phyloP scores from a whole-genome alignment of 2,329 filamentous ascomycete species.

The Colletotrichum musicola region DNA sequence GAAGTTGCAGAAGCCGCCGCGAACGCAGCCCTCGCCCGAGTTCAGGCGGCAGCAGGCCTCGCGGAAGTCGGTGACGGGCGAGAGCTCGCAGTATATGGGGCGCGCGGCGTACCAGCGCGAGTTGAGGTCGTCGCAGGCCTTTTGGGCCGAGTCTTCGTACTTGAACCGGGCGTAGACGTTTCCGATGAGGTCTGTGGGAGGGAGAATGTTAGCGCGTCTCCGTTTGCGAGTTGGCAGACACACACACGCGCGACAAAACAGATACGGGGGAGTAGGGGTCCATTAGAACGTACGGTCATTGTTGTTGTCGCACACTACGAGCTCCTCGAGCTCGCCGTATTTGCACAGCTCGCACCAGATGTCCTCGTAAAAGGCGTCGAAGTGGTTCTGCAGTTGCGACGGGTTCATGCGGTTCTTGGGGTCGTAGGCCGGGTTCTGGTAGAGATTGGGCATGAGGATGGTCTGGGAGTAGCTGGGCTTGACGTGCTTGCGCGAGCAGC shows the following conservation, averaged over 20 bases:
- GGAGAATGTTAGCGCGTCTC: conserved; percentile 42
- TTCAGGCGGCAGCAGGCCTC: conserved; percentile 98
- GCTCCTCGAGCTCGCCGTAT: conserved; percentile 96
- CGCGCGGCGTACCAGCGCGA: conserved; percentile 96
- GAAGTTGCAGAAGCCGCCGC: conserved; percentile 99
- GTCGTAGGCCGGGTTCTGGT: conserved; percentile 98
- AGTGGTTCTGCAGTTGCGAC: conserved; percentile 97
- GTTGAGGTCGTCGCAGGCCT: conserved; percentile 94
- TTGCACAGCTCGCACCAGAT: conserved; percentile 99
- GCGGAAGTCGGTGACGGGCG: conserved; percentile 96
- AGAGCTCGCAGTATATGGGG: conserved; percentile 98
- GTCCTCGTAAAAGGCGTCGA: conserved; percentile 99
- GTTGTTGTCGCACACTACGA: conserved; percentile 99
- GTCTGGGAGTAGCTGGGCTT: conserved; percentile 99
- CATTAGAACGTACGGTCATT: conserved; percentile 81
- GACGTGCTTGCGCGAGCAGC: conserved; percentile 98
- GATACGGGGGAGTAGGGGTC: conserved; percentile 36
- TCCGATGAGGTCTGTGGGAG: conserved; percentile 83
- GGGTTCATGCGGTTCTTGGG: conserved; percentile 97
- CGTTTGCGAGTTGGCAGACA: neutral
- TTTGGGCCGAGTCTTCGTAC: conserved; percentile 96
- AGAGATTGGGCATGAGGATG: conserved; percentile 97
- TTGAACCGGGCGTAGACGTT: conserved; percentile 99
- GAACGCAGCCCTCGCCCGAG: conserved; percentile 92
- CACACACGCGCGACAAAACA: neutral